Conservation (phyloP, 192 early-diverging fungal genomes). For the Backusella sp. region DNA sequence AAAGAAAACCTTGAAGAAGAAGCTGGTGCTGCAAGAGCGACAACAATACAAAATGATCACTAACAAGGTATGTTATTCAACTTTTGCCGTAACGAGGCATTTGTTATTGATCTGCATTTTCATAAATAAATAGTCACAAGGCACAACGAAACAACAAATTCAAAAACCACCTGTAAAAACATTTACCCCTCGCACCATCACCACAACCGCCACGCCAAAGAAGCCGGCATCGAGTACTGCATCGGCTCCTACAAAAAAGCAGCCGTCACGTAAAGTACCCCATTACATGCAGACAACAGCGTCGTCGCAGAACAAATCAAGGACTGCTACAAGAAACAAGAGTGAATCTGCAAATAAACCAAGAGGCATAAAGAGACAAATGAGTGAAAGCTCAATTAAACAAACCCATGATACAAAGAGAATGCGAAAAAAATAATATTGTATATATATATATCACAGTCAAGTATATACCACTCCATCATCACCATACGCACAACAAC, state of each 20-base stretch:
- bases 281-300: not conserved
- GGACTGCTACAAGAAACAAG: no score
- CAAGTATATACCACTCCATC: no score
- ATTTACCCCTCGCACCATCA: not conserved
- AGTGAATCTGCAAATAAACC: no score
- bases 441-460: no score
- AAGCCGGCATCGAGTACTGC: not conserved
- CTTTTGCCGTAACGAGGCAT: not conserved
- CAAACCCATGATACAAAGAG: no score
- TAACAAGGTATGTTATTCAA: not conserved
- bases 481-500: no score
- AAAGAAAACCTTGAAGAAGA: not conserved
- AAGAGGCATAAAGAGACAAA: no score
- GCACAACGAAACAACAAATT: not conserved
- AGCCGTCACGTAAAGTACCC: not conserved
- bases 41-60: not conserved
- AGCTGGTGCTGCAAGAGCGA: not conserved
- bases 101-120: not conserved
- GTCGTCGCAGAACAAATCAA: not conserved
- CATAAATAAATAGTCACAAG: not conserved
- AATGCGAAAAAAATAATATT: no score
- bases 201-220: not conserved
- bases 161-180: not conserved
- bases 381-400: no score
- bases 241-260: no score